Conservation (phyloP, 306 rosid species). For the Castanea sativa region DNA sequence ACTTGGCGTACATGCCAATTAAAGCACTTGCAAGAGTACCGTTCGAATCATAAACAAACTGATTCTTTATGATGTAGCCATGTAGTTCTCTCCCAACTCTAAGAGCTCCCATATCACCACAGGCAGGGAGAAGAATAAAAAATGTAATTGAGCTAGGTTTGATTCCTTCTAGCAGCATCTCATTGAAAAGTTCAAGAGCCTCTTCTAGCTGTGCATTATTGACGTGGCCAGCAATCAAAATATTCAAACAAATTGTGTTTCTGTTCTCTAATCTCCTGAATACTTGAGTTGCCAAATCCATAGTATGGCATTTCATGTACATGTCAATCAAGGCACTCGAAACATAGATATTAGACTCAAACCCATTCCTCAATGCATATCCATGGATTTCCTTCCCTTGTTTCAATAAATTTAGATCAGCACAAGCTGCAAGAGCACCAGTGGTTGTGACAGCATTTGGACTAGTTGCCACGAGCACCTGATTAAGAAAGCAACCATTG, state of each 20-base stretch:
- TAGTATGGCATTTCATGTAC: constrained; percentile 32
- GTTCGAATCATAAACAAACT: not conserved
- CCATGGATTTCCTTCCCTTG: constrained; percentile 56
- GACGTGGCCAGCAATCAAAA: constrained; percentile 41
- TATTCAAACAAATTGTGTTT: constrained; percentile 42
- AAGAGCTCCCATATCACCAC: constrained; percentile 22
- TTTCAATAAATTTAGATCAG: constrained; percentile 28
- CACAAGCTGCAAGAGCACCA: constrained; percentile 48
- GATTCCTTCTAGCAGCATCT: constrained; percentile 35
- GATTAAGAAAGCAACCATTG: constrained; percentile 12
- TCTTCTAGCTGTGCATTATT: constrained; percentile 19
- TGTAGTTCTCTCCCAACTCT: constrained; percentile 34
- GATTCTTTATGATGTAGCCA: constrained; percentile 34
- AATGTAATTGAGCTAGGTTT: constrained; percentile 35
- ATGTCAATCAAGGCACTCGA: constrained; percentile 38
- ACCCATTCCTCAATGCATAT: constrained; percentile 27
- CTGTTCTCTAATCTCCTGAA: constrained; percentile 22
- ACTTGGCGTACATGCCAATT: constrained; percentile 30
- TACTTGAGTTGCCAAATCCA: constrained; percentile 25
- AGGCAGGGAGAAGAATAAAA: constrained; percentile 34
- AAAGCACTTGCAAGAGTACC: constrained; percentile 22
- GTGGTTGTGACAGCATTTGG: constrained; percentile 33
- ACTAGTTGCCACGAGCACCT: constrained; percentile 5
- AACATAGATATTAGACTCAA: constrained; percentile 29
- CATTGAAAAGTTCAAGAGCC: constrained; percentile 33